Evolutionary conservation across 1,139 yeast genomes (phyloP).

Genomic region (Suhomyces yuchorum): DNA sequence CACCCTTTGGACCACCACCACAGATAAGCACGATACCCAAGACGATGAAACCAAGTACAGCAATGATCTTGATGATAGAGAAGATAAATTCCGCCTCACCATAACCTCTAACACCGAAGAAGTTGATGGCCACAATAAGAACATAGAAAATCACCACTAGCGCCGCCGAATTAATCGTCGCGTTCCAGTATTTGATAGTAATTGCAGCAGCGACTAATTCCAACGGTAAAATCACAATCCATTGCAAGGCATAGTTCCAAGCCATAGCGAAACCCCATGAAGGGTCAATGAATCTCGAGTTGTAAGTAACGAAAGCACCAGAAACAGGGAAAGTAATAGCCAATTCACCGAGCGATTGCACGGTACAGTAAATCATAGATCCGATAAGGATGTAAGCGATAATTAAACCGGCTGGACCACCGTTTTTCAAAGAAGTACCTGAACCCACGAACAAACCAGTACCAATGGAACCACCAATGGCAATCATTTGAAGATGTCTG

Average conservation of each 20-base stretch:
- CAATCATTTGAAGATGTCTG: conserved; percentile 32
- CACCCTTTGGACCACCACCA: conserved; percentile 36
- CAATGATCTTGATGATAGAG: conserved; percentile 34
- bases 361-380: conserved; percentile 31
- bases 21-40: conserved; percentile 35
- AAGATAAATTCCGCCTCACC: conserved; percentile 40
- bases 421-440: conserved; percentile 33
- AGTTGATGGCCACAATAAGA: conserved; percentile 32
- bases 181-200: conserved; percentile 35
- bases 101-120: conserved; percentile 38
- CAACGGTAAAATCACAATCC: conserved; percentile 31
- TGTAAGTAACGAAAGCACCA: conserved; percentile 37
- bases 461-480: conserved; percentile 38
- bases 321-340: conserved; percentile 37
- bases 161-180: conserved; percentile 32
- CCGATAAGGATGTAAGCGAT: conserved; percentile 37
- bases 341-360: conserved; percentile 39
- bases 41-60: conserved; percentile 36
- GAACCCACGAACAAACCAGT: conserved; percentile 30
- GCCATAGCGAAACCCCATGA: conserved; percentile 40
- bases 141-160: conserved; percentile 35
- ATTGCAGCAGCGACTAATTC: conserved; percentile 38
- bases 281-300: conserved; percentile 37
- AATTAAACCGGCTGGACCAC: conserved; percentile 68
- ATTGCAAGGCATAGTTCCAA: conserved; percentile 36